Percentiles rank a stretch among this genome's conserved stretches.
phyloP scores from a whole-genome alignment of 2,329 filamentous ascomycete genomes.

The Trichophaea hybrida region DNA sequence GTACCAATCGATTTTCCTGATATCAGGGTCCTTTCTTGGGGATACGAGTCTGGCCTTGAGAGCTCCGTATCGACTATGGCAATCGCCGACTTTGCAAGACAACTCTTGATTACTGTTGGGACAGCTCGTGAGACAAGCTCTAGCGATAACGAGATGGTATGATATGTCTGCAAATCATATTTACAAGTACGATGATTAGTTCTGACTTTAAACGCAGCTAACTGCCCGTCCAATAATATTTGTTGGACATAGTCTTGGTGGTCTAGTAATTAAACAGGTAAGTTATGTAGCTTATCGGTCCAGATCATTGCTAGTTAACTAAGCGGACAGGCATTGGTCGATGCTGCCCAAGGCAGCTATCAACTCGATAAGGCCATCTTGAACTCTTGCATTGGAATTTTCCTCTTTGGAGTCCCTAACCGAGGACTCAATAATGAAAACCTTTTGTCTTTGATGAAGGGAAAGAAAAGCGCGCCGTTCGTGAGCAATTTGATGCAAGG shows the following conservation, averaged over 20 bases:
- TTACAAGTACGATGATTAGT: background rate
- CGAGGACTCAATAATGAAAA: background rate
- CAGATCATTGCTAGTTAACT: background rate
- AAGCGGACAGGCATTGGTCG: background rate
- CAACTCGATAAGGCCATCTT: background rate
- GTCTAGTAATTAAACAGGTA: background rate
- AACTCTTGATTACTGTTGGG: background rate
- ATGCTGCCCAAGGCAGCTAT: background rate
- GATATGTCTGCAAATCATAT: background rate
- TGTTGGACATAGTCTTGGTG: background rate
- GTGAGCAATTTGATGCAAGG: background rate
- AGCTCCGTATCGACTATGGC: background rate
- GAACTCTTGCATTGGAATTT: background rate
- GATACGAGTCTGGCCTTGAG: constrained; percentile 30
- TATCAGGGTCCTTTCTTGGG: constrained; percentile 30
- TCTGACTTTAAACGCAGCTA: background rate
- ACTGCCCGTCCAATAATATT: background rate
- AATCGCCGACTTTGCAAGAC: background rate
- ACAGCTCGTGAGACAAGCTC: background rate
- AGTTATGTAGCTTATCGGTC: background rate
- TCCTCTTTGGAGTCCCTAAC: background rate
- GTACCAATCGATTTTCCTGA: constrained; percentile 26
- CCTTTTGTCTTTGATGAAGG: background rate
- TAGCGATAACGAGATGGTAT: background rate
- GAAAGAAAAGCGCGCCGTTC: background rate